These are phyloP conservation scores for Plasmodium coatneyi DNA, from an alignment of 169 alveolate genomes.

Conservation along the genomic window DNA sequence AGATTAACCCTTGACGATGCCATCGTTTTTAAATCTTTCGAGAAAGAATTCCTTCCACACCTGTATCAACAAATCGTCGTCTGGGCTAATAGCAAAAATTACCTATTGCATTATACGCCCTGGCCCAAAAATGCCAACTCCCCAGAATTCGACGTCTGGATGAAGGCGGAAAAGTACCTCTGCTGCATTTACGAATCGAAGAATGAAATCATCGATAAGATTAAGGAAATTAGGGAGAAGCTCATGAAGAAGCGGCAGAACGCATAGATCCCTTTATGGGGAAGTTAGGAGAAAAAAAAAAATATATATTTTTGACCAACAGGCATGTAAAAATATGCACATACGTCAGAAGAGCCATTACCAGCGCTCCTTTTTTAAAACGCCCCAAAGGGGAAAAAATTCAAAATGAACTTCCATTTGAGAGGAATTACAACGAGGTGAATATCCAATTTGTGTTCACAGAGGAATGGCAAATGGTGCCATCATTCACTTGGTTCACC, in stretches of 20 bases:
- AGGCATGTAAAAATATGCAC: not conserved
- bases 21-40: constrained; percentile 85
- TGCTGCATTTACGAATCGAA: constrained; percentile 85
- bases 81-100: constrained; percentile 88
- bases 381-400: not conserved
- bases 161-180: constrained; percentile 82
- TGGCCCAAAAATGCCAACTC: constrained; percentile 86
- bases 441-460: not conserved
- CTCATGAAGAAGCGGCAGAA: constrained; percentile 41
- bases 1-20: constrained; percentile 85
- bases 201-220: constrained; percentile 85
- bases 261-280: not conserved
- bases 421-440: not conserved
- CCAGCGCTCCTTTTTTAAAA: not conserved
- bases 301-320: not conserved
- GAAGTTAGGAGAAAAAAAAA: not conserved
- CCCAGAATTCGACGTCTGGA: constrained; percentile 81
- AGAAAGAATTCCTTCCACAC: constrained; percentile 85
- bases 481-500: not conserved
- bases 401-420: not conserved
- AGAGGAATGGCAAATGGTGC: not conserved
- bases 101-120: constrained; percentile 80
- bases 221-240: constrained; percentile 74
- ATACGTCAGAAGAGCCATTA: not conserved
- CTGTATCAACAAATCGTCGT: constrained; percentile 85